A percentile compares a stretch with the other conserved stretches of the same genome.
phyloP scores from a whole-genome alignment of 768 basidiomycete species.

The Gloeopeniophorella convolvens region DNA sequence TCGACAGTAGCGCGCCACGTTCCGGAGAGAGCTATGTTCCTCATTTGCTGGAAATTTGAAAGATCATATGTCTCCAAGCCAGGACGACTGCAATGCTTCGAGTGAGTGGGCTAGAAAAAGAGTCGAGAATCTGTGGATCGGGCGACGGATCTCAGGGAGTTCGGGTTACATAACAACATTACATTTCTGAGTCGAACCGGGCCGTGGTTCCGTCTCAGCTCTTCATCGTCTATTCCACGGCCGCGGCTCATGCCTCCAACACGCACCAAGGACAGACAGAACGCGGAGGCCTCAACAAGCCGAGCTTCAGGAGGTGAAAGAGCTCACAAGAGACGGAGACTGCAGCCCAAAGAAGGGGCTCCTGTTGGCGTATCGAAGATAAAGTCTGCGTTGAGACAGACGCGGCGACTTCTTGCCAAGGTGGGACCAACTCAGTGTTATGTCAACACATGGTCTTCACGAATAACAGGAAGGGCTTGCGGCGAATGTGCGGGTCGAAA shows the following conservation, averaged over 20 bases:
- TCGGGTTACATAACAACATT: neutral
- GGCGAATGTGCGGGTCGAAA: conserved; percentile 77
- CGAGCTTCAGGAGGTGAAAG: neutral
- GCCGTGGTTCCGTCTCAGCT: too few species aligned
- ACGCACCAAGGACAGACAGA: conserved; percentile 3
- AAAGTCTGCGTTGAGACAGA: conserved; percentile 79
- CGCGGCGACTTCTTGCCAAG: conserved; percentile 75
- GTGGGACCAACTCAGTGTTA: conserved; percentile 30
- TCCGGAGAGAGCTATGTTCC: conserved; percentile 9
- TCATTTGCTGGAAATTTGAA: neutral
- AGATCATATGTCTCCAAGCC: neutral
- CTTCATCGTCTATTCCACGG: too few species aligned
- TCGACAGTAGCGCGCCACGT: conserved; percentile 8
- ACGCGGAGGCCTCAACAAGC: neutral
- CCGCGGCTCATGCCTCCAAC: conserved; percentile 19
- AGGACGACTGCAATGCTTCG: neutral
- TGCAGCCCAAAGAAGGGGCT: conserved; percentile 11
- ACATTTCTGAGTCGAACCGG: neutral
- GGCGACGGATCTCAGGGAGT: neutral
- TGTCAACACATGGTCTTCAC: neutral
- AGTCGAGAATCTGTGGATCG: neutral
- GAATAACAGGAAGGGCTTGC: conserved; percentile 63
- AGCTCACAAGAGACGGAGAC: neutral
- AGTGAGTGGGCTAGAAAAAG: neutral
- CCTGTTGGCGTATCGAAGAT: conserved; percentile 77